Evolutionary conservation across 768 basidiomycete genomes (phyloP).

Genomic region (Mrakia gelida): DNA sequence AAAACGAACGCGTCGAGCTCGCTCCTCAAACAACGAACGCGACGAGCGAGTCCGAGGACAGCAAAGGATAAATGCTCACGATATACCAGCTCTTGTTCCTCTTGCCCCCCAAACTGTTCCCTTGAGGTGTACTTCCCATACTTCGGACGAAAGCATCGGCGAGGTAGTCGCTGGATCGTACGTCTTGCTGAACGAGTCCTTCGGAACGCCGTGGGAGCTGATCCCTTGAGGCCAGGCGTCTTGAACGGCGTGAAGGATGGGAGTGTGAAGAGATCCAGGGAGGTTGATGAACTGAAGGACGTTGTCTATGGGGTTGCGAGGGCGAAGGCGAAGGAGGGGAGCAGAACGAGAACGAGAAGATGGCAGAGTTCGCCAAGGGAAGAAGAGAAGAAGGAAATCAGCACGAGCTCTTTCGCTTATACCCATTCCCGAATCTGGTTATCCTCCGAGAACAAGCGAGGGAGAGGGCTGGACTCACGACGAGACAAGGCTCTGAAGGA

Average conservation of each 20-base stretch:
- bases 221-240: constrained; percentile 27
- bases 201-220: constrained; percentile 10
- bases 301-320: not conserved
- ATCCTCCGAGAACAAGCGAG: no score
- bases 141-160: constrained; percentile 7
- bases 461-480: not conserved
- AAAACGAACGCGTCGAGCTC: not conserved
- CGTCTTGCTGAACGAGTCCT: constrained; percentile 7
- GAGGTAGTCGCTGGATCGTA: constrained; percentile 11
- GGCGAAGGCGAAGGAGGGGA: not conserved
- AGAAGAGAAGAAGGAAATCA: no score
- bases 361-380: not conserved
- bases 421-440: no score
- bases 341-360: no score
- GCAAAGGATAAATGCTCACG: not conserved
- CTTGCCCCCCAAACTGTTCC: constrained; percentile 23
- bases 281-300: constrained; percentile 33
- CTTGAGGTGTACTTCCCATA: constrained; percentile 30
- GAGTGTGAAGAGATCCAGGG: not conserved
- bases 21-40: no score
- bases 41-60: no score
- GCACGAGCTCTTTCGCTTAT: no score
- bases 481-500: constrained; percentile 5
- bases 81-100: constrained; percentile 10
- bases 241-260: constrained; percentile 26